Evolutionary conservation across 176 grass and related monocot genomes (phyloP), one percentile per base, ranked within the genome.

Genomic region (Juncus effusus): DNA sequence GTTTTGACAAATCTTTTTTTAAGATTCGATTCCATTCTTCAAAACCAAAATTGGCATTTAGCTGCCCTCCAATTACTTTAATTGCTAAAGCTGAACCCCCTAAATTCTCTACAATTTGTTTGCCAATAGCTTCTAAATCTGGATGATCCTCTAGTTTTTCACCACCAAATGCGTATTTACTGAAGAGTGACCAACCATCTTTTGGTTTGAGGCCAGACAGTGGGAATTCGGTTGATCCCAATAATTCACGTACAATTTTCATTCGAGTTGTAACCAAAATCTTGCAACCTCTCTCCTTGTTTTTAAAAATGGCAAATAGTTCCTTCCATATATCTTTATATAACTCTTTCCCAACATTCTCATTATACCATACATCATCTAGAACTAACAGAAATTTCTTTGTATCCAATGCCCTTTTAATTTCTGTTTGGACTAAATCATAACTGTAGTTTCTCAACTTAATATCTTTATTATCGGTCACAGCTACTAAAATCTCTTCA

Each of bases 21-120:
- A 56, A 19, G 36, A 72, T 55, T 10, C 10, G 53, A 14, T 56
- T 72, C 68, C 68, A 72, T 14, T 72, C 52, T 2, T 72, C 68
- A 11, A 56, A 45, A 38, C 57, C 68, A 10, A 72, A 42, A 5
- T 55, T 59, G 15, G 35, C 13, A 13, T 59, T 72, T 6, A 72
- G 41, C 3, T 36, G 36, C 6, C 36, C 68, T 59, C 45, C 68
- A 1, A 72, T 37, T 3, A 56, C 56, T 37, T 72, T 72, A 9
- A 56, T 56, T 2, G 68, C 68, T 35, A 28, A 28, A 28, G 19
- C 19, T 28, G 19, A 28, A 28, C 19, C 19, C 19, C 19, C 19
- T 28, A 28, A 28, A 28, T 28, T 28, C 19, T 28, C 19, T 28
- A 28, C 19, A 28, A 28, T 28, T 28, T 28, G 19, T 59, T n/a